Conservation (phyloP, 306 rosid species). For the Sicyos edulis region DNA sequence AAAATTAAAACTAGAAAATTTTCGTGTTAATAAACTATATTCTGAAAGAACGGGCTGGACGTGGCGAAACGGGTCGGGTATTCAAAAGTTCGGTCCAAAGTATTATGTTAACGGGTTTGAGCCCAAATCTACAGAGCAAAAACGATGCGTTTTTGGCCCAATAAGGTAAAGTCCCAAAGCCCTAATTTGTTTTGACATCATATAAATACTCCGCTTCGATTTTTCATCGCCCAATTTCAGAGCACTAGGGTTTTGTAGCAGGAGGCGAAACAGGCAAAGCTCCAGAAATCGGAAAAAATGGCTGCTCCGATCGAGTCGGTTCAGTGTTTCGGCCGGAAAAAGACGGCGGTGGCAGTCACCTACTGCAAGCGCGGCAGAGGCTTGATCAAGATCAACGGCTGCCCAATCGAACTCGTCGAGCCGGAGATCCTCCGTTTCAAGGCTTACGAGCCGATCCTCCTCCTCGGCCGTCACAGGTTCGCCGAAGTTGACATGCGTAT, state of each 20-base stretch:
- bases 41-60: background rate
- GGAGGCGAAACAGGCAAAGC: conserved; percentile 1
- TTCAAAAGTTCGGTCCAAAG: background rate
- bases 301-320: conserved; percentile 44
- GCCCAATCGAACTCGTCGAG: conserved; percentile 69
- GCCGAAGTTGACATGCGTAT: conserved; percentile 72
- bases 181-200: background rate
- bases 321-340: conserved; percentile 80
- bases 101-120: background rate
- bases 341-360: conserved; percentile 85
- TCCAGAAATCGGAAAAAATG: conserved; percentile 4
- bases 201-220: conserved; percentile 18
- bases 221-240: background rate
- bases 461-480: conserved; percentile 61
- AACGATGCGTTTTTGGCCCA: background rate
- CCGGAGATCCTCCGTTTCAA: conserved; percentile 80
- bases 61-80: background rate
- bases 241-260: conserved; percentile 22
- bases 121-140: background rate
- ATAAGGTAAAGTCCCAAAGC: background rate
- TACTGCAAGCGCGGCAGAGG: conserved; percentile 84
- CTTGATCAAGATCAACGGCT: conserved; percentile 74
- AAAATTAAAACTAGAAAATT: too few relatives aligned
- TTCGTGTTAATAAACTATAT: background rate
- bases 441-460: conserved; percentile 72